Percentiles rank a stretch among this genome's conserved stretches.
Conservation (phyloP, 768 basidiomycete genomes). For the Grammothele lineata region DNA sequence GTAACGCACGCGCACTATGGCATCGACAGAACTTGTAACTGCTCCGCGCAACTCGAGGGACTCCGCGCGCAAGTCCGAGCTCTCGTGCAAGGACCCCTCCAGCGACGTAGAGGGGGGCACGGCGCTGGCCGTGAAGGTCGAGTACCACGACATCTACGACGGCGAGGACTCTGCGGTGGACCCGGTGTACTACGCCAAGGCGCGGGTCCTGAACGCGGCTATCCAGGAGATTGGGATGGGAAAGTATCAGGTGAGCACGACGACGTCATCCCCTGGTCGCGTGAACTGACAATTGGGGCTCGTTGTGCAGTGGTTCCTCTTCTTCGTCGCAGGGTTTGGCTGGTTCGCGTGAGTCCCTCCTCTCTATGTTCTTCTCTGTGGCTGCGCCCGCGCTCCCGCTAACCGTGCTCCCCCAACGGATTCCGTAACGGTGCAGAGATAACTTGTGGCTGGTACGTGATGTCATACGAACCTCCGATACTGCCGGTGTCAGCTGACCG, state of each 20-base stretch:
- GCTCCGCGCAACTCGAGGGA: too few relatives aligned
- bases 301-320: constrained; percentile 50
- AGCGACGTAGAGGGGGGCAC: constrained; percentile 2
- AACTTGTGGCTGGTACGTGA: constrained; percentile 62
- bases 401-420: too few relatives aligned
- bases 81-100: background rate
- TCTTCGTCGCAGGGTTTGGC: constrained; percentile 64
- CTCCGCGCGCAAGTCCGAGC: too few relatives aligned
- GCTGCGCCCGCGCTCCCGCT: too few relatives aligned
- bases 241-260: constrained; percentile 41
- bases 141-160: constrained; percentile 10
- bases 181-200: constrained; percentile 45
- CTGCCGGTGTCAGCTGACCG: too few relatives aligned
- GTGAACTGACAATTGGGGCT: background rate
- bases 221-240: constrained; percentile 54
- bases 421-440: constrained; percentile 40
- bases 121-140: constrained; percentile 1
- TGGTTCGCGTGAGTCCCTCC: constrained; percentile 57
- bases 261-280: background rate
- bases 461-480: background rate
- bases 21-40: too few relatives aligned
- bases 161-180: constrained; percentile 30
- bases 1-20: too few relatives aligned
- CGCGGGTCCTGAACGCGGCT: constrained; percentile 39
- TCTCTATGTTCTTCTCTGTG: background rate